Base-by-base conservation (phyloP, 768 basidiomycete genomes). In the Tylopilus cervinicoccineus region DNA sequence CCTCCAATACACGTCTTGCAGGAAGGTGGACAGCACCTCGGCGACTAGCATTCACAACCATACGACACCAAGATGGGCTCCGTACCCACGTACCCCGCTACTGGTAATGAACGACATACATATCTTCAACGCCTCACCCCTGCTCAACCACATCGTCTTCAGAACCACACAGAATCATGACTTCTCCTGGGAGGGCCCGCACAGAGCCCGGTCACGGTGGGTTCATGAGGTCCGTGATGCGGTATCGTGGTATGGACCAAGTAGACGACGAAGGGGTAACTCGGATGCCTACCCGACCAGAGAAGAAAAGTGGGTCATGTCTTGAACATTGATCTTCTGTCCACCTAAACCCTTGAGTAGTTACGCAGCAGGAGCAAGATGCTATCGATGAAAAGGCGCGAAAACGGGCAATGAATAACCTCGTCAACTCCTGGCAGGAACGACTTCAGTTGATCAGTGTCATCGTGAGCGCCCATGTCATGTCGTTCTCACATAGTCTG, bases 391-490 rank as follows among this genome's bases (percentile, higher is more conserved):
- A 75, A 8, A 62, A 71, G 48, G 72, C 70, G 12, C 66, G 70
- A 32, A 67, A 65, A 53, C 70, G 72, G 42, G 78, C 75, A 3
- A 68, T 76, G 67, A 72, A 63, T 41, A 75, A 78, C 34, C 70
- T 82, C 3, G 70, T 79, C n/a, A 73, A 75, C 54, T 77, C 78
- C 4, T 83, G 81, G 81, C 76, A 78, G 70, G 81, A 83, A 50
- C 70, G 80, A 34, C 69, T 83, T 36, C 79, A 82, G 63, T 66
- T 83, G 11, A 80, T 83, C 61, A 76, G 72, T 33, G 72, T 83
- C 28, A 79, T 81, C 43, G 81, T 80, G 38, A 57, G 78, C 67
- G 23, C 24, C 47, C n/a, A 1, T 13, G 17, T 22, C 19, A 10
- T 24, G 13, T 17, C 26, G 6, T 22, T 38, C 29, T 42, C 31